These are phyloP conservation scores for Mesembryanthemum crystallinum DNA, from an alignment of 148 eudicot genomes.

Conservation along the genomic window DNA sequence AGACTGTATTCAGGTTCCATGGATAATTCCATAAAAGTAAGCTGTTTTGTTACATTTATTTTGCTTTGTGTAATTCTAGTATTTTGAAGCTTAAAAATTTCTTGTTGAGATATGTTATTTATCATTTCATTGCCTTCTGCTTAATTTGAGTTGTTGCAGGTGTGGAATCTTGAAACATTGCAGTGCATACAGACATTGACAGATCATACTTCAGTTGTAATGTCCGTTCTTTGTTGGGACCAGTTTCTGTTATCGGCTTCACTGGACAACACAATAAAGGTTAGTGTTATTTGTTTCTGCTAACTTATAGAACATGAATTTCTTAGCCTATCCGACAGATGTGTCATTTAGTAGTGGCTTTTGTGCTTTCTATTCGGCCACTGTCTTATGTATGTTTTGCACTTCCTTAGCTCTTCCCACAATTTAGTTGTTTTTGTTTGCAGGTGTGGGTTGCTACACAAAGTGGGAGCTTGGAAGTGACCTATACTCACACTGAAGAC, in stretches of 20 bases:
- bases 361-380: not conserved
- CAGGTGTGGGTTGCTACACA: slow-evolving; percentile 89
- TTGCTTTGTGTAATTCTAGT: not conserved
- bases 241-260: slow-evolving; percentile 89
- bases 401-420: not conserved
- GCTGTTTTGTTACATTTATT: slow-evolving; percentile 16
- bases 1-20: slow-evolving; percentile 96
- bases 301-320: not conserved
- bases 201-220: slow-evolving; percentile 78
- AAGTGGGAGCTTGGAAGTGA: slow-evolving; percentile 84
- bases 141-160: slow-evolving; percentile 41
- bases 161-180: slow-evolving; percentile 93
- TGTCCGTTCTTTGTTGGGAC: slow-evolving; percentile 98
- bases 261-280: slow-evolving; percentile 86
- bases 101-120: not conserved
- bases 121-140: slow-evolving; percentile 3
- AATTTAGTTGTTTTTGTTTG: slow-evolving; percentile 21
- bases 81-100: not conserved
- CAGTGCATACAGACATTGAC: slow-evolving; percentile 82
- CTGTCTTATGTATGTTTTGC: not conserved
- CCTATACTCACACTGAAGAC: slow-evolving; percentile 84
- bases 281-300: slow-evolving; percentile 27
- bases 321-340: not conserved
- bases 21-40: slow-evolving; percentile 77
- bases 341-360: not conserved